Percentiles rank a stretch among this genome's conserved stretches.
These are phyloP conservation scores for Lactifluus pinguis DNA, from an alignment of 768 basidiomycete genomes.

Conservation along the genomic window DNA sequence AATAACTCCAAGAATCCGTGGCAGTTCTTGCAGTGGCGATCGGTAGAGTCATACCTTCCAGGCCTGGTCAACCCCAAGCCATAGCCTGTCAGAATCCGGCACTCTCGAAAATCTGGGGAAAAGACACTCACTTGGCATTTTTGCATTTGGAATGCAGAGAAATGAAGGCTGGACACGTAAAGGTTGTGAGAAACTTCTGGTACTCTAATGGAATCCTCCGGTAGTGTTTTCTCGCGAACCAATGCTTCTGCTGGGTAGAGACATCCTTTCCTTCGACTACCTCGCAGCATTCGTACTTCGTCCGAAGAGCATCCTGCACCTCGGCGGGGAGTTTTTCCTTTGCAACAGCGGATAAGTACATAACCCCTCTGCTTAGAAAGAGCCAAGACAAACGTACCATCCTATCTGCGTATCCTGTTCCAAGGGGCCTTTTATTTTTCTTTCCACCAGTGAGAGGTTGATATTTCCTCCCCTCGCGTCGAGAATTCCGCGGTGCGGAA, in stretches of 20 bases:
- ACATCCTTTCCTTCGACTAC: not conserved
- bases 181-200: not conserved
- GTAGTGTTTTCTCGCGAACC: not conserved
- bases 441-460: not conserved
- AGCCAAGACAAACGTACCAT: not conserved
- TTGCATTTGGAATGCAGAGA: not conserved
- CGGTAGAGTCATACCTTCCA: slow-evolving; percentile 3
- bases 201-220: fast-evolving
- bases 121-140: not conserved
- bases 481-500: not conserved
- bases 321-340: not conserved
- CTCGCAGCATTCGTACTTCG: not conserved
- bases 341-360: not conserved
- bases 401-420: not conserved
- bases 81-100: not conserved
- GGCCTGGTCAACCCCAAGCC: not conserved
- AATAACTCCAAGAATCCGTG: not conserved
- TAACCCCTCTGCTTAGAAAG: not conserved
- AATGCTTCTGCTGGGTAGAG: not conserved
- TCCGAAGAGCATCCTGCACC: not conserved
- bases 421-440: not conserved
- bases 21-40: not conserved
- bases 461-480: not conserved
- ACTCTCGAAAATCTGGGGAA: too few species aligned
- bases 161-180: not conserved